Conservation (phyloP, 371 early-diverging fungal genomes). For the Rhizopus microsporus region DNA sequence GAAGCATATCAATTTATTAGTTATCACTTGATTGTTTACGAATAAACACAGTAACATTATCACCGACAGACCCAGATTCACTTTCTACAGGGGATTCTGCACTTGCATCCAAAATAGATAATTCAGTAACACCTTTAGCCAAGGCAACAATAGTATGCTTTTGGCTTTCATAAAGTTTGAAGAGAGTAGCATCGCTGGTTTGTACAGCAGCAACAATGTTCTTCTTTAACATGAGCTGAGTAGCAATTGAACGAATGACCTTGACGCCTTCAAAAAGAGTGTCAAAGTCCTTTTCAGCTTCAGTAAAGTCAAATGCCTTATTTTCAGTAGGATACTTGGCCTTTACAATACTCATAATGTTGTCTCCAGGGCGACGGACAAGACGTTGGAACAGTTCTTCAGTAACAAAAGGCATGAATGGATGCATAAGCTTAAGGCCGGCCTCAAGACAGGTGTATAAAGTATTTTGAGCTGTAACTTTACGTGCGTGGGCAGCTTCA, state of each 20-base stretch:
- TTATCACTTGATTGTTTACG: slow-evolving; percentile 22
- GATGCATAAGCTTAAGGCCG: slow-evolving; percentile 94
- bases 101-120: slow-evolving; percentile 48
- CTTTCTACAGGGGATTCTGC: slow-evolving; percentile 74
- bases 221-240: slow-evolving; percentile 39
- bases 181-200: slow-evolving; percentile 23
- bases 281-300: slow-evolving; percentile 81
- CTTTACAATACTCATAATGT: slow-evolving; percentile 61
- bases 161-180: slow-evolving; percentile 44
- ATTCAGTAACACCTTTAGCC: slow-evolving; percentile 72
- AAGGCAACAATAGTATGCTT: slow-evolving; percentile 64
- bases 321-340: slow-evolving; percentile 68
- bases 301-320: slow-evolving; percentile 49
- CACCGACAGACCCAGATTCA: slow-evolving; percentile 44
- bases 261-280: slow-evolving; percentile 73
- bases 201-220: slow-evolving; percentile 35
- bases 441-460: slow-evolving; percentile 94
- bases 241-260: slow-evolving; percentile 73
- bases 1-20: background rate
- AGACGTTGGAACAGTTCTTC: slow-evolving; percentile 98
- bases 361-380: slow-evolving; percentile 70
- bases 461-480: slow-evolving; percentile 75
- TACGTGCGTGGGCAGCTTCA: slow-evolving; percentile 50
- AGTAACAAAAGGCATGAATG: slow-evolving; percentile 99
- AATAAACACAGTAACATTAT: slow-evolving; percentile 37